Evolutionary conservation across 768 basidiomycete genomes (phyloP).

Genomic region (Suillus subluteus): DNA sequence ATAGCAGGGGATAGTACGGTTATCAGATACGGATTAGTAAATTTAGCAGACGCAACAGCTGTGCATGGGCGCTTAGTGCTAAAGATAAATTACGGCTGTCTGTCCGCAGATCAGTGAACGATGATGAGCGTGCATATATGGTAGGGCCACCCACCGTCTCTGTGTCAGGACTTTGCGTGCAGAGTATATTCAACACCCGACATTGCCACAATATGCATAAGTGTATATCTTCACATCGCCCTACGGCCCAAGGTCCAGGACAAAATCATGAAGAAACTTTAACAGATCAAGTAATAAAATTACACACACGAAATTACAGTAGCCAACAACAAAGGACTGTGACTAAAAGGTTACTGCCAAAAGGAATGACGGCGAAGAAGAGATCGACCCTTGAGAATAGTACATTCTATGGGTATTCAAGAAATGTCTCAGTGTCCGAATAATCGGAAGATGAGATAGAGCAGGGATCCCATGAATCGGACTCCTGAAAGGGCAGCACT

Average conservation of each 20-base stretch:
- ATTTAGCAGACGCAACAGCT: neutral
- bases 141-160: neutral
- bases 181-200: neutral
- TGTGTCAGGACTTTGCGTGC: neutral
- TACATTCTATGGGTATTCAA: conserved; percentile 1
- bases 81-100: neutral
- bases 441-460: conserved; percentile 80
- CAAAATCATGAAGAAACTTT: neutral
- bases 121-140: neutral
- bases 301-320: neutral
- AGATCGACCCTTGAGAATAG: conserved; percentile 2
- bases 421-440: conserved; percentile 42
- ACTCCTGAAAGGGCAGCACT: conserved; percentile 82
- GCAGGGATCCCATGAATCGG: conserved; percentile 76
- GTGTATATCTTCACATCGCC: neutral
- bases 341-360: neutral
- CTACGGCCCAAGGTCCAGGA: neutral
- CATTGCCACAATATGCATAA: neutral
- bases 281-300: neutral
- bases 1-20: neutral
- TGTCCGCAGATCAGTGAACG: neutral
- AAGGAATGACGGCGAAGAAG: neutral
- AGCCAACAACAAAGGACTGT: neutral
- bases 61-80: neutral
- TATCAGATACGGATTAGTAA: neutral